Evolutionary conservation across 495 filamentous ascomycete species (phyloP).

Genomic region (Xylaria castorea): DNA sequence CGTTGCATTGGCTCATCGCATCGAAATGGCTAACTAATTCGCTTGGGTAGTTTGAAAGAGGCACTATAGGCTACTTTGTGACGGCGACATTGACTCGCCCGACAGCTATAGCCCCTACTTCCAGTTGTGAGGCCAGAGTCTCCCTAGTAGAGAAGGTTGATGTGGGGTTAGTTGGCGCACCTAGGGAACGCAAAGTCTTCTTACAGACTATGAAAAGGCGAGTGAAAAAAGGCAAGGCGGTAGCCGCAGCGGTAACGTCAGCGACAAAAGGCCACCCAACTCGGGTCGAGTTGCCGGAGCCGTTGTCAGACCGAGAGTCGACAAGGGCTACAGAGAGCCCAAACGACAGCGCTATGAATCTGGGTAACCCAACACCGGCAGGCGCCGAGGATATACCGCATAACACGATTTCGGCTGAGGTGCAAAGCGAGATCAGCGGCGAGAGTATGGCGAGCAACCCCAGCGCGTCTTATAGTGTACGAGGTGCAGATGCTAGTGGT

Average conservation of each 20-base stretch:
- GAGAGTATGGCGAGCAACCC: conserved; percentile 53
- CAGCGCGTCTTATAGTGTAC: conserved; percentile 46
- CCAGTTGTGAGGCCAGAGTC: conserved; percentile 79
- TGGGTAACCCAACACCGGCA: conserved; percentile 42
- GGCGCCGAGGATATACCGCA: conserved; percentile 33
- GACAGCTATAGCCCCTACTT: conserved; percentile 80
- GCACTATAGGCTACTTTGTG: conserved; percentile 88
- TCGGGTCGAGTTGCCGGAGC: conserved; percentile 40
- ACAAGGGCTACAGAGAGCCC: conserved; percentile 50
- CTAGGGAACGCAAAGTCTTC: conserved; percentile 76
- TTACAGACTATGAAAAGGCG: conserved; percentile 74
- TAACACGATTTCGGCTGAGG: conserved; percentile 48
- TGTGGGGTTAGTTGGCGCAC: conserved; percentile 58
- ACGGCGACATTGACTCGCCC: conserved; percentile 89
- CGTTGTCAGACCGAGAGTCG: conserved; percentile 47
- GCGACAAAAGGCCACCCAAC: conserved; percentile 27
- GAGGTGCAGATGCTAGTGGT: conserved; percentile 43
- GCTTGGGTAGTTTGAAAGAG: conserved; percentile 82
- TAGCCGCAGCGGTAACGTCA: conserved; percentile 35
- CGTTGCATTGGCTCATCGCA: conserved; percentile 5
- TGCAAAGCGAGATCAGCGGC: conserved; percentile 54
- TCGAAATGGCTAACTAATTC: conserved; percentile 35
- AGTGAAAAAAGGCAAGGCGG: conserved; percentile 58
- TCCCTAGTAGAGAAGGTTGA: conserved; percentile 75
- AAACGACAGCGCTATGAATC: conserved; percentile 48